phyloP scores from a whole-genome alignment of 805 yeast species.

The Wickerhamomyces sydowiorum region DNA sequence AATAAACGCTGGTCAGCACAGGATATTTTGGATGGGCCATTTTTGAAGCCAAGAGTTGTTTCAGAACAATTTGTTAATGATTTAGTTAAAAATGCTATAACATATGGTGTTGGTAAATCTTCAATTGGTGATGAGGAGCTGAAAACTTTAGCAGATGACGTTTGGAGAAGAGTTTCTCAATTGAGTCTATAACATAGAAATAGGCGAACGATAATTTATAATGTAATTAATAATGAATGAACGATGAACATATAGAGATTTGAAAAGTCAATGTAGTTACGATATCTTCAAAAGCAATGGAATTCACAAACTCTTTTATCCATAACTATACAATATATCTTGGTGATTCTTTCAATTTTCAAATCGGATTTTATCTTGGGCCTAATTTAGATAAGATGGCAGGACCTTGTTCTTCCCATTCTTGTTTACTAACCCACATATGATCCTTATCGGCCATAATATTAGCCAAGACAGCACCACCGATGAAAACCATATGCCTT shows the following conservation, averaged over 20 bases:
- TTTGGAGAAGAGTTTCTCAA: constrained; percentile 43
- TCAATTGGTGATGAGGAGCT: constrained; percentile 38
- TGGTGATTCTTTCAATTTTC: not conserved
- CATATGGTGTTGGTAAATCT: constrained; percentile 55
- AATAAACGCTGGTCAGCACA: constrained; percentile 56
- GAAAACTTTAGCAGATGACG: constrained; percentile 46
- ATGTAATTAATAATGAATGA: not conserved
- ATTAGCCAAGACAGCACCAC: constrained; percentile 96
- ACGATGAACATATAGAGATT: not conserved
- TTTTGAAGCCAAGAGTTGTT: constrained; percentile 70
- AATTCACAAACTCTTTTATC: no score
- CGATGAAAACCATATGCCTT: constrained; percentile 97
- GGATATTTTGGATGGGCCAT: constrained; percentile 55
- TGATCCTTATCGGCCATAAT: constrained; percentile 98
- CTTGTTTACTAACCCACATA: constrained; percentile 94
- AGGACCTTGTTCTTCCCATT: constrained; percentile 97
- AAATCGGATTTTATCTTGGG: constrained; percentile 51
- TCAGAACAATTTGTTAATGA: constrained; percentile 62
- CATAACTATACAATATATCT: not conserved
- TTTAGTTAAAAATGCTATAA: constrained; percentile 70
- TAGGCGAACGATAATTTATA: not conserved
- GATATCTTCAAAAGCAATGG: not conserved
- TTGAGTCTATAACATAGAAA: constrained; percentile 3
- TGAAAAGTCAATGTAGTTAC: not conserved
- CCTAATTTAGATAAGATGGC: constrained; percentile 83